Conservation (phyloP, 257 asterid species). For the Rehmannia glutinosa region DNA sequence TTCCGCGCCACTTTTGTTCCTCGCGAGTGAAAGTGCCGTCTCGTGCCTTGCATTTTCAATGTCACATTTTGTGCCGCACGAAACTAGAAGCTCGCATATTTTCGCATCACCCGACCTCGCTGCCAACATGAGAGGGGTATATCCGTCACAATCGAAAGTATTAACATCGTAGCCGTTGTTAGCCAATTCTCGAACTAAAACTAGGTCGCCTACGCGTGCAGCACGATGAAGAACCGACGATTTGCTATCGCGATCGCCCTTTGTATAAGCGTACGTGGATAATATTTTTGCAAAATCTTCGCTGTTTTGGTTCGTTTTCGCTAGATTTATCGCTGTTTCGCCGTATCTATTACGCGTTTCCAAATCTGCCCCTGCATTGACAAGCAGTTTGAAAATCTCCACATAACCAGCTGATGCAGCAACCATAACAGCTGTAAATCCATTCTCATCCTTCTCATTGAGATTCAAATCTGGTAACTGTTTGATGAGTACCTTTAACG, state of each 20-base stretch:
- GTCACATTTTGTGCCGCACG: slow-evolving; percentile 44
- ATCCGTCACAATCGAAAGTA: slow-evolving; percentile 41
- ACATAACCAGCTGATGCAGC: slow-evolving; percentile 52
- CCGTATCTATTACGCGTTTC: slow-evolving; percentile 38
- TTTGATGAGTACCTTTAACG: slow-evolving; percentile 37
- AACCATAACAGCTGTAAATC: slow-evolving; percentile 58
- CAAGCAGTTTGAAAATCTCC: slow-evolving; percentile 50
- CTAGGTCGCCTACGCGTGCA: slow-evolving; percentile 29
- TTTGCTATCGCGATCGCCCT: slow-evolving; percentile 17
- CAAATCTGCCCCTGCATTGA: slow-evolving; percentile 51
- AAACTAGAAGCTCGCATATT: slow-evolving; percentile 48
- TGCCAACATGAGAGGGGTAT: slow-evolving; percentile 67
- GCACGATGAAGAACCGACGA: slow-evolving; percentile 39
- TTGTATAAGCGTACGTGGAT: slow-evolving; percentile 26
- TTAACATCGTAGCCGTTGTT: slow-evolving; percentile 28
- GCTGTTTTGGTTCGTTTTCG: slow-evolving; percentile 43
- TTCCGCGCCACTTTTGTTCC: slow-evolving; percentile 37
- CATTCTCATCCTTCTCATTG: slow-evolving; percentile 50
- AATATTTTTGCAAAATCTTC: slow-evolving; percentile 46
- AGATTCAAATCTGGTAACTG: slow-evolving; percentile 40
- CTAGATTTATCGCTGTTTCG: slow-evolving; percentile 53
- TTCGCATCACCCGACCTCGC: slow-evolving; percentile 41
- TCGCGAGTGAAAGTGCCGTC: slow-evolving; percentile 49
- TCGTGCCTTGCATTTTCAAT: slow-evolving; percentile 35
- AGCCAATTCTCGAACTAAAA: slow-evolving; percentile 24